phyloP scores from a whole-genome alignment of 2,329 filamentous ascomycete species.

The Monilinia fructigena region DNA sequence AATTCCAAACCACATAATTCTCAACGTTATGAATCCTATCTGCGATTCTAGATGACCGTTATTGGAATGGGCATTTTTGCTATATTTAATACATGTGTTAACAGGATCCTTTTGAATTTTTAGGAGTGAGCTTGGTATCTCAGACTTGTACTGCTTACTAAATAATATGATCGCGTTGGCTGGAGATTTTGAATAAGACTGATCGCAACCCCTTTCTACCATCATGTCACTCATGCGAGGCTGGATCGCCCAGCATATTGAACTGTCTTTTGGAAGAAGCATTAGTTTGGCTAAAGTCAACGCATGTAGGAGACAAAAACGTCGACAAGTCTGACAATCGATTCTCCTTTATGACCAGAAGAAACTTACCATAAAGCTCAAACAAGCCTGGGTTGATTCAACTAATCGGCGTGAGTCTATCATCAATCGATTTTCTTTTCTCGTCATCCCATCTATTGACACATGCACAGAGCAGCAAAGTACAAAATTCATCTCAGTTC shows the following conservation, averaged over 20 bases:
- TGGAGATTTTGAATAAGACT: neutral
- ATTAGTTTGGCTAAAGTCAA: conserved; percentile 14
- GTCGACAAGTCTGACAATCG: neutral
- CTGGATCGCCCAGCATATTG: conserved; percentile 16
- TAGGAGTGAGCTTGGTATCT: neutral
- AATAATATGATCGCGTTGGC: neutral
- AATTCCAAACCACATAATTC: neutral
- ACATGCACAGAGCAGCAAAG: neutral
- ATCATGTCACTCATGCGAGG: conserved; percentile 12
- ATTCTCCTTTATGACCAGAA: conserved; percentile 15
- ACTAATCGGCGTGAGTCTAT: conserved; percentile 13
- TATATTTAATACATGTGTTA: neutral
- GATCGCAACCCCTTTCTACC: neutral
- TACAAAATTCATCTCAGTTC: neutral
- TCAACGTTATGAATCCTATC: neutral
- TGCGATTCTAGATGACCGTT: neutral
- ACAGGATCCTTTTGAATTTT: neutral
- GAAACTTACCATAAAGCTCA: conserved; percentile 12
- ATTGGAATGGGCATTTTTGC: neutral
- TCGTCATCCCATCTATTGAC: neutral
- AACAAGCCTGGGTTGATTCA: conserved; percentile 8
- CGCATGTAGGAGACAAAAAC: neutral
- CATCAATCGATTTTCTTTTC: neutral
- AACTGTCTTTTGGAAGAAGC: conserved; percentile 8
- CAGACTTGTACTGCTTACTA: too few relatives aligned